phyloP scores from a whole-genome alignment of 2,329 filamentous ascomycete genomes.

The Blastomyces gilchristii region DNA sequence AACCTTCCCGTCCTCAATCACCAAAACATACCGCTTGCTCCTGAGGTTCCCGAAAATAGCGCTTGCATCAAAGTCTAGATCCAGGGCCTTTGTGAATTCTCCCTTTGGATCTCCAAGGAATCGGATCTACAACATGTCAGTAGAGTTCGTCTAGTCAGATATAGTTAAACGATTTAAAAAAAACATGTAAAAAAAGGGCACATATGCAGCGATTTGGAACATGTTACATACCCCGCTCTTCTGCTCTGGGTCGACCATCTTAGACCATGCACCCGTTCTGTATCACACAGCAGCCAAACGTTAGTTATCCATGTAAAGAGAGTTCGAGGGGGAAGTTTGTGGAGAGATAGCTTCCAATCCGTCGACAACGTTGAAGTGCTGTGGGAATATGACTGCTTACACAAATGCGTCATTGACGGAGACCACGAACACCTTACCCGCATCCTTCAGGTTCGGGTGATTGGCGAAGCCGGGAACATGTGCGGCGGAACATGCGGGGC shows the following conservation, averaged over 20 bases:
- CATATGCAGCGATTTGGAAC: neutral
- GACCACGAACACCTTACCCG: constrained; percentile 78
- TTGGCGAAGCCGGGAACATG: constrained; percentile 84
- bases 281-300: neutral
- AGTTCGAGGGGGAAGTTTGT: neutral
- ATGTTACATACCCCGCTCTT: constrained; percentile 59
- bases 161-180: neutral
- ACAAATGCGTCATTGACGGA: constrained; percentile 93
- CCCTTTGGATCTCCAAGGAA: constrained; percentile 77
- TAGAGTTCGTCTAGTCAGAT: neutral
- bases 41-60: constrained; percentile 72
- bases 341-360: neutral
- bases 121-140: constrained; percentile 52
- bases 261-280: constrained; percentile 84
- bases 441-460: constrained; percentile 64
- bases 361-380: neutral
- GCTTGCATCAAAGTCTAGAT: constrained; percentile 68
- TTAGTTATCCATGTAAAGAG: neutral
- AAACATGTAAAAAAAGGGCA: no score
- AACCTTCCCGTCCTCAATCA: constrained; percentile 76
- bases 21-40: constrained; percentile 78
- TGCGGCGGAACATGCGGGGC: constrained; percentile 52
- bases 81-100: constrained; percentile 71
- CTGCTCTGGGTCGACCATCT: constrained; percentile 62
- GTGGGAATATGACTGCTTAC: constrained; percentile 42